These are phyloP conservation scores for Baudoinia panamericana DNA, from an alignment of 495 filamentous ascomycete species.

Conservation along the genomic window DNA sequence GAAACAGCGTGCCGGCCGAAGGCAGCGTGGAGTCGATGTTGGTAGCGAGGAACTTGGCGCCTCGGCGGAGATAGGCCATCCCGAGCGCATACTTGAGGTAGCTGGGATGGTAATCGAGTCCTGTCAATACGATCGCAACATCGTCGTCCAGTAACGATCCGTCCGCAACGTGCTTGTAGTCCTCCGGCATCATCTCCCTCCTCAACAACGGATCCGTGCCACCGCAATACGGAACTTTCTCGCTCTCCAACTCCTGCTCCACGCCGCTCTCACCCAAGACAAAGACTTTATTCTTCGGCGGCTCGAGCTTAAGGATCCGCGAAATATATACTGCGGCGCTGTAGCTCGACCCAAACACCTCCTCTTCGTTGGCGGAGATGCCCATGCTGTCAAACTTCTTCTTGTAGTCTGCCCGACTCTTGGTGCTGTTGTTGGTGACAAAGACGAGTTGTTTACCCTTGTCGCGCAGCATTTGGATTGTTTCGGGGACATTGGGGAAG, in stretches of 20 bases:
- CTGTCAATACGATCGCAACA: slow-evolving; percentile 78
- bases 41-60: slow-evolving; percentile 85
- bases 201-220: slow-evolving; percentile 73
- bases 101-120: slow-evolving; percentile 84
- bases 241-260: slow-evolving; percentile 68
- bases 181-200: slow-evolving; percentile 61
- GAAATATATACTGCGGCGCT: slow-evolving; percentile 92
- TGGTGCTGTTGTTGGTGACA: slow-evolving; percentile 98
- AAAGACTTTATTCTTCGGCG: slow-evolving; percentile 79
- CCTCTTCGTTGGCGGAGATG: slow-evolving; percentile 67
- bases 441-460: slow-evolving; percentile 88
- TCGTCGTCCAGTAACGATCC: slow-evolving; percentile 59
- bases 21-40: slow-evolving; percentile 85
- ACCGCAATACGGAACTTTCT: slow-evolving; percentile 68
- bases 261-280: slow-evolving; percentile 86
- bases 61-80: slow-evolving; percentile 69
- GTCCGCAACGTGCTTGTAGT: slow-evolving; percentile 63
- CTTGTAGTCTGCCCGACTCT: slow-evolving; percentile 80
- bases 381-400: slow-evolving; percentile 77
- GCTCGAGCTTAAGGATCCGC: slow-evolving; percentile 66
- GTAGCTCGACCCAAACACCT: slow-evolving; percentile 93
- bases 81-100: slow-evolving; percentile 80
- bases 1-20: slow-evolving; percentile 66
- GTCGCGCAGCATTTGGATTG: slow-evolving; percentile 62
- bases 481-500: slow-evolving; percentile 72